These are phyloP conservation scores for Daldinia sp. DNA, from an alignment of 2,329 filamentous ascomycete genomes.

Conservation along the genomic window DNA sequence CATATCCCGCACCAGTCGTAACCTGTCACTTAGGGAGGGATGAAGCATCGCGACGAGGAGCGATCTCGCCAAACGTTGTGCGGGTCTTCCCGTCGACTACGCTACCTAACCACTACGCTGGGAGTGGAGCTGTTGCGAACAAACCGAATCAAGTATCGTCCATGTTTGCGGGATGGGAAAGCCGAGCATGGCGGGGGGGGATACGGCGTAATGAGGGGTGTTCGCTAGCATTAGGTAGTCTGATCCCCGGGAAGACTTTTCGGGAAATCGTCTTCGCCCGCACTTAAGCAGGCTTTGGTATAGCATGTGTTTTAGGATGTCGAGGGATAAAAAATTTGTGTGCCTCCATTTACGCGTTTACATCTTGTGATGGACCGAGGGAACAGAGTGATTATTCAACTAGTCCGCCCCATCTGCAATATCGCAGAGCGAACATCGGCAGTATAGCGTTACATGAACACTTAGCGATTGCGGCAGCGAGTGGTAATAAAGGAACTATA, in stretches of 20 bases:
- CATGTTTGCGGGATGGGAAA: slow-evolving; percentile 29
- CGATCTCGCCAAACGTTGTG: slow-evolving; percentile 24
- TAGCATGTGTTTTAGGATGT: neutral
- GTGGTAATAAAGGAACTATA: slow-evolving; percentile 10
- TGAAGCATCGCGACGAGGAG: slow-evolving; percentile 11
- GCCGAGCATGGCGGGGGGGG: slow-evolving; percentile 25
- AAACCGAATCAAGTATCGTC: slow-evolving; percentile 11
- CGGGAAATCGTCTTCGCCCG: slow-evolving; percentile 18
- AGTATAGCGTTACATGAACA: slow-evolving; percentile 21
- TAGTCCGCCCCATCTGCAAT: slow-evolving; percentile 6
- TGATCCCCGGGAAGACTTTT: slow-evolving; percentile 23
- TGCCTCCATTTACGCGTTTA: slow-evolving; percentile 21
- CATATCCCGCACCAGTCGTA: slow-evolving; percentile 7
- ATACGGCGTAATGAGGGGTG: slow-evolving; percentile 25
- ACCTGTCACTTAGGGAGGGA: slow-evolving; percentile 5
- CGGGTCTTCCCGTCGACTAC: slow-evolving; percentile 18
- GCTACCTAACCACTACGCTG: slow-evolving; percentile 4
- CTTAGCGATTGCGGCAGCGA: slow-evolving; percentile 10
- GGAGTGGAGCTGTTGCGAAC: slow-evolving; percentile 7
- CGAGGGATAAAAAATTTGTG: neutral
- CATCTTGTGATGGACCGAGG: slow-evolving; percentile 14
- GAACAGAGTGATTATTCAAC: slow-evolving; percentile 15
- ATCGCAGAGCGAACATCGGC: slow-evolving; percentile 13
- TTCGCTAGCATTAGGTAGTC: slow-evolving; percentile 6
- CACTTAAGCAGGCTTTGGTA: neutral